Conservation (phyloP, 345 rosid genomes). For the Sonneratia caseolaris region DNA sequence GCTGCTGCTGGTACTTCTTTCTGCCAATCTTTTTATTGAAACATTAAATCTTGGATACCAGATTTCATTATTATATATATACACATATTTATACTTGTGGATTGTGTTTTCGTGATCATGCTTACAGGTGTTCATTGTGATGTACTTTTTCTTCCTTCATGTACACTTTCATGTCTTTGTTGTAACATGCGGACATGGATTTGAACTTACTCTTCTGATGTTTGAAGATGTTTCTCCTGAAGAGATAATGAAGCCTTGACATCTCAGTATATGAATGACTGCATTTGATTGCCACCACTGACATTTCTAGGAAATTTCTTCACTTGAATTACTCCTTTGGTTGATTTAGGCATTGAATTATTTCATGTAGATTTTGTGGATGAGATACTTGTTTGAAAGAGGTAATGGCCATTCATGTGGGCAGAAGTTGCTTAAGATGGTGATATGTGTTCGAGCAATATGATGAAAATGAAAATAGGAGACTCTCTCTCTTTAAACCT, state of each 20-base stretch:
- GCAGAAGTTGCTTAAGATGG: not conserved
- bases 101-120: not conserved
- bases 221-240: no score
- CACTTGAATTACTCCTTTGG: not conserved
- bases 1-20: slow-evolving; percentile 34
- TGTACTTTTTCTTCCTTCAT: not conserved
- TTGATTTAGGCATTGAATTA: not conserved
- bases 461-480: not conserved
- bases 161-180: not conserved
- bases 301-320: no score
- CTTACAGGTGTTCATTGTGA: not conserved
- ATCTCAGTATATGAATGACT: no score
- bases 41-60: not conserved
- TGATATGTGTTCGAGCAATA: not conserved
- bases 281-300: no score
- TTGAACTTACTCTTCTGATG: not conserved
- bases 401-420: not conserved
- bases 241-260: no score
- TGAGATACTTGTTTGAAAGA: not conserved
- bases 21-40: slow-evolving; percentile 5
- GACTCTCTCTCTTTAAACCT: not conserved
- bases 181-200: not conserved
- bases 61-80: no score
- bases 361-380: not conserved
- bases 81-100: not conserved